Percentiles rank a stretch among this genome's conserved stretches.
phyloP scores from a whole-genome alignment of 2,329 filamentous ascomycete species.

The Sarocladiaceae sp. region DNA sequence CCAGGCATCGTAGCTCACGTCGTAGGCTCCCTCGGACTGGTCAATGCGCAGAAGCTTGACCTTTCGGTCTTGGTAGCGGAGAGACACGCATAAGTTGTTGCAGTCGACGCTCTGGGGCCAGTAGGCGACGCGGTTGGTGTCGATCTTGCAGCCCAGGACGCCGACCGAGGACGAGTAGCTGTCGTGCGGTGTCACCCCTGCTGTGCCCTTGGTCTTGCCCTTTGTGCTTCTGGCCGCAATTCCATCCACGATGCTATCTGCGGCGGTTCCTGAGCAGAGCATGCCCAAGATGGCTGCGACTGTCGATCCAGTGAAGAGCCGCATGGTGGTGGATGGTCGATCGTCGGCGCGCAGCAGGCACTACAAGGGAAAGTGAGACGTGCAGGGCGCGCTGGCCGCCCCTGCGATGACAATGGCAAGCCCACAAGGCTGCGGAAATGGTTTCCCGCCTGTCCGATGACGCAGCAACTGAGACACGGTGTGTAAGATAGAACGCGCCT shows the following conservation, averaged over 20 bases:
- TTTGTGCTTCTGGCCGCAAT: not conserved
- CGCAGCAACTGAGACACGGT: too few relatives aligned
- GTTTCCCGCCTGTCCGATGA: too few relatives aligned
- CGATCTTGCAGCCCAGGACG: conserved; percentile 54
- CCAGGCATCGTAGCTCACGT: conserved; percentile 57
- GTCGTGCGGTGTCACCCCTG: conserved; percentile 46
- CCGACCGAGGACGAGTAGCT: conserved; percentile 52
- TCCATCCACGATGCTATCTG: too few relatives aligned
- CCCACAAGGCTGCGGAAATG: too few relatives aligned
- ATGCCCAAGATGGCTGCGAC: not conserved
- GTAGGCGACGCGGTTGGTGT: conserved; percentile 56
- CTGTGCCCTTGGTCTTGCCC: conserved; percentile 13
- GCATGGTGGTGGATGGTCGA: too few relatives aligned
- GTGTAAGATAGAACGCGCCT: too few relatives aligned
- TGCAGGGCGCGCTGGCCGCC: too few relatives aligned
- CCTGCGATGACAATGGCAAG: too few relatives aligned
- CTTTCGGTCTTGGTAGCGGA: conserved; percentile 40
- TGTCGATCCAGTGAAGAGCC: too few relatives aligned
- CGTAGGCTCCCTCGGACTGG: conserved; percentile 49
- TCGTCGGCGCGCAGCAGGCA: too few relatives aligned
- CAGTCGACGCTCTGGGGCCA: conserved; percentile 51
- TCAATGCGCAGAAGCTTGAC: conserved; percentile 56
- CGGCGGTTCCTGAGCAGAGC: not conserved
- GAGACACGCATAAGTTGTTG: conserved; percentile 48
- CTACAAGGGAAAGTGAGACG: too few relatives aligned